phyloP scores from a whole-genome alignment of 306 rosid species.

The Citrullus colocynthis region DNA sequence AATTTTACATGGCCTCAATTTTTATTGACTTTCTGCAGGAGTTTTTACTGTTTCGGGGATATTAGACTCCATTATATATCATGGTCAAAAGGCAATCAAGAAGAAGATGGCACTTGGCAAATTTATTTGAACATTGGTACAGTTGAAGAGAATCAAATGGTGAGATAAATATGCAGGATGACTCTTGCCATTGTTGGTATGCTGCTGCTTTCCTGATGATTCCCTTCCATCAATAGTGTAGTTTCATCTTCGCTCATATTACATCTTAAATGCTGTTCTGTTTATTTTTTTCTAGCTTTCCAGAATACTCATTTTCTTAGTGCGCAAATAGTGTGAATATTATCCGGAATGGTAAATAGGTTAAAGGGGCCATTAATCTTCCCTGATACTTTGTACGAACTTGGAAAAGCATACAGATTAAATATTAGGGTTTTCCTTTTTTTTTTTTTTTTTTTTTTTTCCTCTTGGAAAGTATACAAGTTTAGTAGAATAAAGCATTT shows the following conservation, averaged over 20 bases:
- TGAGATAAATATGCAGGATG: neutral
- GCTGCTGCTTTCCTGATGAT: neutral
- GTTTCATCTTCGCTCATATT: neutral
- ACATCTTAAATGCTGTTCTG: neutral
- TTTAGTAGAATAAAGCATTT: neutral
- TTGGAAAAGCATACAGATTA: neutral
- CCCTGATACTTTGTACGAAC: neutral
- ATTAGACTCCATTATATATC: conserved; percentile 87
- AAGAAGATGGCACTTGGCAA: conserved; percentile 96
- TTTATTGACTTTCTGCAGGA: conserved; percentile 27
- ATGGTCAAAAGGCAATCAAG: conserved; percentile 88
- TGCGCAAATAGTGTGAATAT: neutral
- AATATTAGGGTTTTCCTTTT: too few species aligned
- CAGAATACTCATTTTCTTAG: neutral
- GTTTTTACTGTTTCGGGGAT: conserved; percentile 90
- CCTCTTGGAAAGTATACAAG: too few species aligned
- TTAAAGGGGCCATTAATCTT: neutral
- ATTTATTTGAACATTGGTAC: conserved; percentile 35
- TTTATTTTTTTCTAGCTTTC: neutral
- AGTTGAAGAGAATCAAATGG: neutral
- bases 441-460: too few species aligned
- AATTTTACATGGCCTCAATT: neutral
- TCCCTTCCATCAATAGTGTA: neutral
- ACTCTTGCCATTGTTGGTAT: neutral
- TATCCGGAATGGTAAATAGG: neutral